A percentile compares a stretch with the other conserved stretches of the same genome.
Conservation (phyloP, 345 rosid species). For the Ceriops tagal region DNA sequence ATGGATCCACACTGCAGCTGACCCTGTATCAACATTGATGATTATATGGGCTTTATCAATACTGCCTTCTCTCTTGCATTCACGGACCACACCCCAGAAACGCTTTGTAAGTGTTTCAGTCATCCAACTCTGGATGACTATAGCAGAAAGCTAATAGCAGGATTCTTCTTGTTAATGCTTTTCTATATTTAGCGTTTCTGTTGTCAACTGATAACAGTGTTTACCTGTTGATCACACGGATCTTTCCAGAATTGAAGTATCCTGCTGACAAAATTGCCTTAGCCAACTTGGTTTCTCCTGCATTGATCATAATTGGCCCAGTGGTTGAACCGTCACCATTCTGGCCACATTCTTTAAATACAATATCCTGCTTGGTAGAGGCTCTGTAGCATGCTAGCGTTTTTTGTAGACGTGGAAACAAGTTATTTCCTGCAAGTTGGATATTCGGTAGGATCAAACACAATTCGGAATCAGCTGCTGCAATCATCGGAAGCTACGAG, state of each 20-base stretch:
- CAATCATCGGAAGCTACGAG: neutral
- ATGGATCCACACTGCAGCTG: constrained; percentile 48
- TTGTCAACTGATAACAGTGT: neutral
- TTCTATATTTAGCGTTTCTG: neutral
- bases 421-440: neutral
- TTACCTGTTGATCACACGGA: constrained; percentile 2
- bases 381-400: neutral
- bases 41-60: constrained; percentile 93
- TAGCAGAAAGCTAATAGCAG: neutral
- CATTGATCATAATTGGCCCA: constrained; percentile 78
- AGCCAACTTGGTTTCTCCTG: constrained; percentile 69
- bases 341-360: constrained; percentile 49
- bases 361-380: constrained; percentile 13
- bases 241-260: constrained; percentile 67
- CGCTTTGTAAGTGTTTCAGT: constrained; percentile 6
- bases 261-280: constrained; percentile 57
- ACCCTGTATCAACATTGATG: constrained; percentile 81
- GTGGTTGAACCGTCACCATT: constrained; percentile 87
- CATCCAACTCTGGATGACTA: neutral
- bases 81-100: constrained; percentile 20
- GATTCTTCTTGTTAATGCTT: too few species aligned
- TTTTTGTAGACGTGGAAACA: neutral
- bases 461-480: neutral
- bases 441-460: too few species aligned
- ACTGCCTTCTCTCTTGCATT: constrained; percentile 75